Conservation (phyloP, 306 rosid genomes). For the Hylodesmum podocarpum region DNA sequence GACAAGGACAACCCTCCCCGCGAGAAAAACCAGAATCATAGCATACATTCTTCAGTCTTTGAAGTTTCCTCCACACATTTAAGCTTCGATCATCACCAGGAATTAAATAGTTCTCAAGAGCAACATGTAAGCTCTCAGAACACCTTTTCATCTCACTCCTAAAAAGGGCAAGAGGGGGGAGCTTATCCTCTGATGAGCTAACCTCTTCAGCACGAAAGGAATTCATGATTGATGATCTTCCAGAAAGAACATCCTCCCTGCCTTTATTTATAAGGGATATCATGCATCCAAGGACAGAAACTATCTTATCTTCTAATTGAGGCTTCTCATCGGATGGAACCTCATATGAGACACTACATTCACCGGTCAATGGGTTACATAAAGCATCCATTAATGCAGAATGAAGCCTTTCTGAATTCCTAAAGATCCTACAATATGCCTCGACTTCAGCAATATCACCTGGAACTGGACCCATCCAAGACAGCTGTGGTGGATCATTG, state of each 20-base stretch:
- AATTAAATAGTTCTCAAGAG: slow-evolving; percentile 74
- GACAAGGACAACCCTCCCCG: slow-evolving; percentile 68
- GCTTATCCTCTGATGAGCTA: slow-evolving; percentile 57
- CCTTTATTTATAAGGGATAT: slow-evolving; percentile 79
- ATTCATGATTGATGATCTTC: slow-evolving; percentile 68
- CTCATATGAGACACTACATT: slow-evolving; percentile 84
- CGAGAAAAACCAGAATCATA: slow-evolving; percentile 91
- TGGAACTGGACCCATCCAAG: slow-evolving; percentile 89
- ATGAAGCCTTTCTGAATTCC: slow-evolving; percentile 84
- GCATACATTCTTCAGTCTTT: slow-evolving; percentile 91
- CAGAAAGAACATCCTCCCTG: slow-evolving; percentile 84
- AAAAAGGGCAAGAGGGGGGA: slow-evolving; percentile 82
- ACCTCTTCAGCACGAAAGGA: slow-evolving; percentile 48
- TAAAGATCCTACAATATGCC: slow-evolving; percentile 91
- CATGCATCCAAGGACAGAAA: slow-evolving; percentile 92
- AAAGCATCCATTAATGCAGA: slow-evolving; percentile 77
- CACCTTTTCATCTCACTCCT: slow-evolving; percentile 98
- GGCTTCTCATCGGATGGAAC: slow-evolving; percentile 80
- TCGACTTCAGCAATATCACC: slow-evolving; percentile 98
- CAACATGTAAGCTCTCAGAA: slow-evolving; percentile 93
- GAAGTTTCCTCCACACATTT: slow-evolving; percentile 89
- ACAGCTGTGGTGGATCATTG: slow-evolving; percentile 52
- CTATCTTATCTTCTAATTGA: slow-evolving; percentile 86
- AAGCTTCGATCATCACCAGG: slow-evolving; percentile 68
- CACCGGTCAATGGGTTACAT: slow-evolving; percentile 92